A percentile compares a stretch with the other conserved stretches of the same genome.
These are phyloP conservation scores for Exserohilum turcica DNA, from an alignment of 2,329 filamentous ascomycete genomes.

Conservation along the genomic window DNA sequence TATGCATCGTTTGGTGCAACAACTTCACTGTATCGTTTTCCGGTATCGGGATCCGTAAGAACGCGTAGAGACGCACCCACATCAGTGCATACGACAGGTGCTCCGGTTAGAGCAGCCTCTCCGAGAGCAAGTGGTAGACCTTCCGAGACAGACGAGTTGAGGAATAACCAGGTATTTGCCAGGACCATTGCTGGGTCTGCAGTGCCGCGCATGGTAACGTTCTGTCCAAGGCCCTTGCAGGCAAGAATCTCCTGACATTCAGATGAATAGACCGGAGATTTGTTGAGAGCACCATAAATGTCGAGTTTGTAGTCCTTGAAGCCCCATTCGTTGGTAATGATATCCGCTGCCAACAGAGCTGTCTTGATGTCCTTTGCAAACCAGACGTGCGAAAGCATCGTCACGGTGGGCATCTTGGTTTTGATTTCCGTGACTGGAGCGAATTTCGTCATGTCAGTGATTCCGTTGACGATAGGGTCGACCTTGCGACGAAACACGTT, in stretches of 20 bases:
- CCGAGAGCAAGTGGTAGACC: conserved; percentile 62
- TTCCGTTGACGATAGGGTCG: conserved; percentile 69
- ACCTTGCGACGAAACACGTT: conserved; percentile 65
- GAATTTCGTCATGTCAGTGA: conserved; percentile 68
- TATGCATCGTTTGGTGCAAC: conserved; percentile 68
- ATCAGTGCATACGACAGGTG: conserved; percentile 62
- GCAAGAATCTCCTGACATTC: conserved; percentile 64
- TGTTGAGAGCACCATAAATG: conserved; percentile 68
- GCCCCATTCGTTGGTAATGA: conserved; percentile 70
- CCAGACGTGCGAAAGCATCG: conserved; percentile 68
- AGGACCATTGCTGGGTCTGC: conserved; percentile 58
- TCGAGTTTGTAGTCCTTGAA: conserved; percentile 67
- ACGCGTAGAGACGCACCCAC: conserved; percentile 62
- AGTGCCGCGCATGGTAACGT: conserved; percentile 60
- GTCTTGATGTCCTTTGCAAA: conserved; percentile 68
- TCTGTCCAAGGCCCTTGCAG: conserved; percentile 58
- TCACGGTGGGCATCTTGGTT: conserved; percentile 64
- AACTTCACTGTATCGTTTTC: conserved; percentile 62
- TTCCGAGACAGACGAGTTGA: conserved; percentile 63
- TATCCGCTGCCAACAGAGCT: conserved; percentile 66
- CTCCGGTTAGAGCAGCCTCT: conserved; percentile 63
- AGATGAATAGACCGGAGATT: conserved; percentile 64
- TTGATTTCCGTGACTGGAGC: conserved; percentile 64
- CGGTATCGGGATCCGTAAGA: conserved; percentile 58
- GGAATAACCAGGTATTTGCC: conserved; percentile 50